Percentiles rank a stretch among this genome's conserved stretches.
Evolutionary conservation across 2,329 filamentous ascomycete species (phyloP).

Genomic region (Diaporthe longicolla): DNA sequence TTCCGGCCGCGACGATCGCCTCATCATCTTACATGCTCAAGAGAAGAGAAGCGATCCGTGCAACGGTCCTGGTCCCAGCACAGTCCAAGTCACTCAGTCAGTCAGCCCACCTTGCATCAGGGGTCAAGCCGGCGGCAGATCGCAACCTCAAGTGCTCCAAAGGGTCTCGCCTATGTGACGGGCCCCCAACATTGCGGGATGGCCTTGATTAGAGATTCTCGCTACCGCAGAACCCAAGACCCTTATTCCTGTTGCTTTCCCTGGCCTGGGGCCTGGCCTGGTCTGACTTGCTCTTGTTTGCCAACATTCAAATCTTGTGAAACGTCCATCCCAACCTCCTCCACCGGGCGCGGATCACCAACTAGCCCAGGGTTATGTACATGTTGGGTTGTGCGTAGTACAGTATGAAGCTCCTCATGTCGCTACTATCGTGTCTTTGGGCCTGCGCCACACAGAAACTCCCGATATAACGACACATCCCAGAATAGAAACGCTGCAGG

Average conservation of each 20-base stretch:
- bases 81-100: background rate
- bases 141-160: conserved; percentile 21
- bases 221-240: conserved; percentile 1
- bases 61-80: background rate
- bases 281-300: background rate
- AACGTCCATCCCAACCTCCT: conserved; percentile 5
- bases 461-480: conserved; percentile 14
- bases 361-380: background rate
- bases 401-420: conserved; percentile 10
- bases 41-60: background rate
- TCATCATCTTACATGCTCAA: background rate
- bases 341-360: background rate
- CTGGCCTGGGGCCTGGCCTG: too few species aligned
- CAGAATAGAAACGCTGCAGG: conserved; percentile 12
- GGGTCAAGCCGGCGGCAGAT: conserved; percentile 26
- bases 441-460: conserved; percentile 16
- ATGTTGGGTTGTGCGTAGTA: too few species aligned
- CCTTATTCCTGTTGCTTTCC: too few species aligned
- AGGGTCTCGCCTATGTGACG: conserved; percentile 15
- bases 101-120: conserved; percentile 9
- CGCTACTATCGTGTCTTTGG: background rate
- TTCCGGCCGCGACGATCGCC: conserved; percentile 19
- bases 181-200: conserved; percentile 2
- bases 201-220: conserved; percentile 21
- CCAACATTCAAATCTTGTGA: background rate